Conservation (phyloP, 1,284 basidiomycete genomes). For the Microbotryum silenes-acaulis region DNA sequence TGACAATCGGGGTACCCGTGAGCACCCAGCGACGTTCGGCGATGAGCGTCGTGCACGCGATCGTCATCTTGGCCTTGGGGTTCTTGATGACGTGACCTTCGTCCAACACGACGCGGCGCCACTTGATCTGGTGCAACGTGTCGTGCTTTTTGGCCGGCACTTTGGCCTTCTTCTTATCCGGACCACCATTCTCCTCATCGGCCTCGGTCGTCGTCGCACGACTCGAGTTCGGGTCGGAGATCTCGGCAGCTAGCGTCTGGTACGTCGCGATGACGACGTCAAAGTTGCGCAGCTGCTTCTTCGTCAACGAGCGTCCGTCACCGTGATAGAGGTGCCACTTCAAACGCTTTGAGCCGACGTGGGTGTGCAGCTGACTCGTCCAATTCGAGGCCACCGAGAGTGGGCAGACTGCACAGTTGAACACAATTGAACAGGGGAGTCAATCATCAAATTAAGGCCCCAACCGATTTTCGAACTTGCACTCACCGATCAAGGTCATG, state of each 20-base stretch:
- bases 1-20: slow-evolving; percentile 80
- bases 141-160: slow-evolving; percentile 53
- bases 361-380: slow-evolving; percentile 65
- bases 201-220: neutral
- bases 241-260: slow-evolving; percentile 24
- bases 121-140: slow-evolving; percentile 57
- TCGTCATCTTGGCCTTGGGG: slow-evolving; percentile 71
- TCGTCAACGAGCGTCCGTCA: slow-evolving; percentile 50
- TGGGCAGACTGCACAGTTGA: slow-evolving; percentile 59
- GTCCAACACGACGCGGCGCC: slow-evolving; percentile 82
- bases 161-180: slow-evolving; percentile 30
- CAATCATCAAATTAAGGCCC: neutral
- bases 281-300: slow-evolving; percentile 55
- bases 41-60: slow-evolving; percentile 57
- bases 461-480: neutral
- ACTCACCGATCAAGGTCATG: slow-evolving; percentile 37
- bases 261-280: slow-evolving; percentile 89
- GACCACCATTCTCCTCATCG: neutral
- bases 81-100: slow-evolving; percentile 83
- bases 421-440: neutral
- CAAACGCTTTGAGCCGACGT: slow-evolving; percentile 28
- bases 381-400: slow-evolving; percentile 83
- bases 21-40: slow-evolving; percentile 53
- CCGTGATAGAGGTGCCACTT: slow-evolving; percentile 56
- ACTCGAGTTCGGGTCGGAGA: slow-evolving; percentile 11